Base-by-base conservation (phyloP, 306 rosid genomes). In the Quercus parvula region DNA sequence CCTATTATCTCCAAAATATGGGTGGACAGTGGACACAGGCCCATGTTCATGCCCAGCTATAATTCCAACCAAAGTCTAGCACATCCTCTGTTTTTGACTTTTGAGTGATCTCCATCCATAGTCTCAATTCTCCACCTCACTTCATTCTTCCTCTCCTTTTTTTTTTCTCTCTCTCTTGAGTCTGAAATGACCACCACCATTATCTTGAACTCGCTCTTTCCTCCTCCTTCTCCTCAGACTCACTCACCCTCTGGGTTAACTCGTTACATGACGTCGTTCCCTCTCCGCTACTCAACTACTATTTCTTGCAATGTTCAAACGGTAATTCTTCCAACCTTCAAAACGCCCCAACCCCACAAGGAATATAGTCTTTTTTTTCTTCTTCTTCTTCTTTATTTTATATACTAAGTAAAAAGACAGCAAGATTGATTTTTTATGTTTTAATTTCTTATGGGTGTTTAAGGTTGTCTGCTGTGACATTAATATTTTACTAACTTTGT, bases 311-410 rank as follows among this genome's bases (percentile, higher is more conserved):
- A 28, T 33, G 41, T 61, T 41, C 83, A 55, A 56, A 28, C 76
- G 88, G 85, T 85, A 85, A 72, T 52, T 74, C 83, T 73, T 55
- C 58, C 73, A 59, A 44, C 41, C 19, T 69, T 30, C 46, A 41
- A 41, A 41, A 8, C 46, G 13, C 56, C 27, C 20, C 5, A 25
- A 44, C 3, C 8, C 62, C 46, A 20, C 9, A 27, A 24, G 10
- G 7, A 38, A 38, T 1, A 38, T 38, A 38, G 0, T 38, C 44
- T 41, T 8, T 41, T 41, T 35, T 1, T 31, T n/a, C n/a, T 33
- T 4, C 20, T 28, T 30, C 13, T 63, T 8, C 4, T 63, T 63
- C 15, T 49, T 49, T 0, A 12, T 12, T 12, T 12, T 49, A 0
- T 49, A 10, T 49, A 12, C 54, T 0, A 6, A 28, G n/a, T 5